A percentile compares a stretch with the other conserved stretches of the same genome.
These are phyloP conservation scores for Schrenkiella parvula DNA, from an alignment of 345 rosid genomes.

Conservation along the genomic window DNA sequence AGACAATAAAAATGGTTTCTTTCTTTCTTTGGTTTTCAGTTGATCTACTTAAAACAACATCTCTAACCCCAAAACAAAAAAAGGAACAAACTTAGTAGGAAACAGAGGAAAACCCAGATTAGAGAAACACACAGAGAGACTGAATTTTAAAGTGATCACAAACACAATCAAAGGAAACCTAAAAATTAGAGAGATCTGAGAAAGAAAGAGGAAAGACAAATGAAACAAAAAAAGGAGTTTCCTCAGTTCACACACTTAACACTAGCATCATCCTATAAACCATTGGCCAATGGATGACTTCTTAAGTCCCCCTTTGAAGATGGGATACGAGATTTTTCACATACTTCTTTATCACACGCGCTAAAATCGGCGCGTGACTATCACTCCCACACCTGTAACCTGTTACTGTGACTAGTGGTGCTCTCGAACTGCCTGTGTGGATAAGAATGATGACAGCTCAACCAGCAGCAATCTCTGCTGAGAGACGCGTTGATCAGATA, in stretches of 20 bases:
- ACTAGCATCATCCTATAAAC: slow-evolving; percentile 4
- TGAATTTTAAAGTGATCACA: background rate
- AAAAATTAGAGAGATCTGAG: slow-evolving; percentile 9
- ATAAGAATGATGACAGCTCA: slow-evolving; percentile 4
- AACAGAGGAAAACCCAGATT: slow-evolving; percentile 19
- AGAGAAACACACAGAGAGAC: background rate
- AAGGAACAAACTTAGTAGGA: background rate
- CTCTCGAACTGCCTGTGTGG: slow-evolving; percentile 9
- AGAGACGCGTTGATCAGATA: background rate
- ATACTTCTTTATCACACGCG: background rate
- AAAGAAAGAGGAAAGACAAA: background rate
- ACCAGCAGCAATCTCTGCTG: background rate
- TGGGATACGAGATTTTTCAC: slow-evolving; percentile 16
- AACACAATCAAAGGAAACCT: background rate
- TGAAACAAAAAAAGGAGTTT: background rate
- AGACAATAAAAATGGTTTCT: background rate
- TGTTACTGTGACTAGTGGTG: slow-evolving; percentile 4
- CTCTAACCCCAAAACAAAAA: background rate
- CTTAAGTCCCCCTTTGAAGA: slow-evolving; percentile 14
- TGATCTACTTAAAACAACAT: background rate
- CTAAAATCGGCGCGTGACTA: background rate
- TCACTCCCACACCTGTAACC: background rate
- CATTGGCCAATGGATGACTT: slow-evolving; percentile 22
- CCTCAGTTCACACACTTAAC: slow-evolving; percentile 12
- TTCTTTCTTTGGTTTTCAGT: background rate